Base-by-base conservation (phyloP, 176 grass and related monocot genomes). In the Aechmea fasciata region DNA sequence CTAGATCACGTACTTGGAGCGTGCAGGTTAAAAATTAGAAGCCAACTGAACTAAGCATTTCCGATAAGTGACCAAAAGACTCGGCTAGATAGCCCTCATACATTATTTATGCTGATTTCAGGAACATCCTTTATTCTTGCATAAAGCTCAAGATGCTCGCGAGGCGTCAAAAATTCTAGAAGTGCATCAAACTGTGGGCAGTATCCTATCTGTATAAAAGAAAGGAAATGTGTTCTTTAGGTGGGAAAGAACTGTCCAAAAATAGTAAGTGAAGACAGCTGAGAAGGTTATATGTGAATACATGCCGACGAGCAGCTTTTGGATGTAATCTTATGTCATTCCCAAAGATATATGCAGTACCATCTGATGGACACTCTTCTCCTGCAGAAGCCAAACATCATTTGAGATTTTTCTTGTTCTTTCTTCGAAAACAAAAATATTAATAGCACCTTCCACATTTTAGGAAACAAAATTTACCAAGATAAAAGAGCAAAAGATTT, bases 171-270 rank as follows among this genome's bases (percentile, higher is more conserved):
- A 69, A 69, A 79, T 52, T 84, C 82, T 49, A 84, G 63, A 75
- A 84, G 82, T 23, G 82, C 82, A 79, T 79, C 76, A 75, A 84
- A 84, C 25, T 84, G 82, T 64, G 82, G 82, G 65, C 82, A 84
- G 69, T 84, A 84, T 53, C 82, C 82, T 65, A 84, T 84, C 82
- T 84, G 75, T 22, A 79, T 73, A 57, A 47, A 55, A 59, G 29
- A 82, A 71, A 28, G 71, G 57, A 71, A 68, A 71, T 13, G 14
- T 65, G 67, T 63, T 61, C 3, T 20, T 48, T 69, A 49, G 23
- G 9, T 15, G 47, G 50, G 41, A 52, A 63, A 70, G 25, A 69
- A 81, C 28, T 74, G n/a, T 63, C 49, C 11, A 50, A 69, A 22
- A 62, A 48, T 50, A 23, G 15, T 19, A 47, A 71, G 72, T 24